phyloP scores from a whole-genome alignment of 495 filamentous ascomycete species.

The Penicillium taxi region DNA sequence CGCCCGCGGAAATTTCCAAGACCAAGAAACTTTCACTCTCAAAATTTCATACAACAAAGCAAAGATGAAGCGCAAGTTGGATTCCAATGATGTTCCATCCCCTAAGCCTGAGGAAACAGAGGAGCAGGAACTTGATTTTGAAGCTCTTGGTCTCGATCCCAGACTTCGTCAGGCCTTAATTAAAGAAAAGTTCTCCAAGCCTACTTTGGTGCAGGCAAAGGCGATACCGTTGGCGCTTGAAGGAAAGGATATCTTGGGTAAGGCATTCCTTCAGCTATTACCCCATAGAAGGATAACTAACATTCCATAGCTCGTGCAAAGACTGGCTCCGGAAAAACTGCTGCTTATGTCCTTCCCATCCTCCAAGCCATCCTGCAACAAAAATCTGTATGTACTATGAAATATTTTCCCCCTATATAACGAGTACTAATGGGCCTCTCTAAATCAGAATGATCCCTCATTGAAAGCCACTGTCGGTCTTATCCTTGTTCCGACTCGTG shows the following conservation, averaged over 20 bases:
- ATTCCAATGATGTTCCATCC: conserved; percentile 51
- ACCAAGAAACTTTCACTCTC: conserved; percentile 16
- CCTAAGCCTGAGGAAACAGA: conserved; percentile 21
- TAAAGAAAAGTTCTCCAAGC: conserved; percentile 72
- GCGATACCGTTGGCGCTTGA: conserved; percentile 86
- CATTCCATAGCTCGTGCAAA: conserved; percentile 60
- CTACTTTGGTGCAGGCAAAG: conserved; percentile 77
- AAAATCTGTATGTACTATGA: conserved; percentile 50
- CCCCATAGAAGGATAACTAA: conserved; percentile 14
- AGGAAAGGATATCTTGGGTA: conserved; percentile 81
- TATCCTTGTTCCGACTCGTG: conserved; percentile 87
- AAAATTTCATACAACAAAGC: conserved; percentile 10
- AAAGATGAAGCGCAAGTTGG: conserved; percentile 58
- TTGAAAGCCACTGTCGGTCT: conserved; percentile 55
- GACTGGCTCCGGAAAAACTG: conserved; percentile 92
- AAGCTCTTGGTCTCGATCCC: conserved; percentile 64
- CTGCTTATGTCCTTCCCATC: conserved; percentile 91
- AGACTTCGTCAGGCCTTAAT: conserved; percentile 79
- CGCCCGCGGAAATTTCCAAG: conserved; percentile 39
- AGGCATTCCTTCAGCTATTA: neutral
- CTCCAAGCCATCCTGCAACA: conserved; percentile 70
- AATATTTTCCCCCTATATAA: neutral
- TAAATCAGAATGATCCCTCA: conserved; percentile 27
- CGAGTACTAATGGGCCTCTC: neutral
- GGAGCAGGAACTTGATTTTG: conserved; percentile 31